Evolutionary conservation across 495 filamentous ascomycete species (phyloP), one percentile per base, ranked within the genome.

Genomic region (Penicillium bialowiezense): DNA sequence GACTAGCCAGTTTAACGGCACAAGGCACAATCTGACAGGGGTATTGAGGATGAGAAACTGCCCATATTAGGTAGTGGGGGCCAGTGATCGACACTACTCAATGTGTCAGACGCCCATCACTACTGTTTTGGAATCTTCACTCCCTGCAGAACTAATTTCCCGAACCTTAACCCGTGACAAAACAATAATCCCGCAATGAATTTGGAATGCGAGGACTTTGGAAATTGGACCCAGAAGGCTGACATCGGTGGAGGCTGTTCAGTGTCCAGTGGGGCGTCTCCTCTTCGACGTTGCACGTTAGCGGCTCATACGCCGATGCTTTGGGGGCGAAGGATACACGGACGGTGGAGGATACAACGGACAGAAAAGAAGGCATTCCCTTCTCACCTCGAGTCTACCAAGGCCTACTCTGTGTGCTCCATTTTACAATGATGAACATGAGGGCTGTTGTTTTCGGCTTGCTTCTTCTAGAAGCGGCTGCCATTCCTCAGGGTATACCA

Each of bases 401-500:
- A 19, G 35, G 1, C 17, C 35, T 5, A 1, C 18, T 2, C 15
- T 19, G n/a, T n/a, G n/a, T 17, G 3, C n/a, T 15, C 3, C 29
- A 37, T 5, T 19, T 37, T 7, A 10, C 38, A 29, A 41, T 15
- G 18, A 41, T 26, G 38, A 18, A 41, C 8, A 18, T 41, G 20
- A 41, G 38, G 38, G 8, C 38, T 41, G 6, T 24, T 7, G 20
- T 41, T 12, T 41, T 41, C 14, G 38, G 10, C 20, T 14, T 41
- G 20, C 38, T 41, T 41, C 38, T 41, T n/a, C 38, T 41, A 10
- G 38, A 41, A 41, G 38, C n/a, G 3, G 8, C 38, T 21, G 38
- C 38, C 19, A 29, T 29, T 41, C 38, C 38, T 15, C 20, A 15
- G 12, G 38, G 38, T 4, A 23, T 13, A 7, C 15, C 35, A 19